Percentiles rank a stretch among this genome's conserved stretches.
Conservation (phyloP, 345 rosid species). For the Punica granatum region DNA sequence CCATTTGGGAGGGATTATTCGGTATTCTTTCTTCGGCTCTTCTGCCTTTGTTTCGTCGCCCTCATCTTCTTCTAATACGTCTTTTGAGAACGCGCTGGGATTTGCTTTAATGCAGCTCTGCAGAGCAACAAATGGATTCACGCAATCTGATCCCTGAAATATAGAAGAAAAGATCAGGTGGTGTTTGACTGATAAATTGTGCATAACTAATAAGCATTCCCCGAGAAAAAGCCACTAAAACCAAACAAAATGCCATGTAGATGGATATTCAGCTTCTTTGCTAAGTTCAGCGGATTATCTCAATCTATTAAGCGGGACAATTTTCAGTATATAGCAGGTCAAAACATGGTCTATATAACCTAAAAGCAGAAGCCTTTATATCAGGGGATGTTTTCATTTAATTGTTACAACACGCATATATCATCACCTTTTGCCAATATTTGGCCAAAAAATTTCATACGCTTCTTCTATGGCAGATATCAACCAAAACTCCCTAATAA, state of each 20-base stretch:
- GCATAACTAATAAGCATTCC: no score
- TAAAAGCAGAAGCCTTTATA: neutral
- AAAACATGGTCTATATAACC: neutral
- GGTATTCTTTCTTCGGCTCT: constrained; percentile 41
- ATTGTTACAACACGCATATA: neutral
- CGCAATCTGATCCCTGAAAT: constrained; percentile 79
- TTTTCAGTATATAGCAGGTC: neutral
- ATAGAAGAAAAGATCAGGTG: neutral
- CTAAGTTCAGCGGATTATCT: neutral
- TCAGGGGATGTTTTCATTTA: neutral
- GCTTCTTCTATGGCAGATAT: neutral
- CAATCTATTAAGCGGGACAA: neutral
- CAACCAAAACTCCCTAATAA: neutral
- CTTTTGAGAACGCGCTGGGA: constrained; percentile 64
- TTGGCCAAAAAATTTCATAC: no score
- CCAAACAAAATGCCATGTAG: neutral
- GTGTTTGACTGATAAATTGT: neutral
- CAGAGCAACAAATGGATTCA: constrained; percentile 70
- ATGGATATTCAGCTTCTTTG: neutral
- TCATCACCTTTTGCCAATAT: no score
- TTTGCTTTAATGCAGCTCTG: constrained; percentile 74
- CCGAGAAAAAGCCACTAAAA: neutral
- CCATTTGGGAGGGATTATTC: constrained; percentile 66
- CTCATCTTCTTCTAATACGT: constrained; percentile 30
- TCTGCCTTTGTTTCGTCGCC: constrained; percentile 31